Evolutionary conservation across 306 rosid species (phyloP), one percentile per base, ranked within the genome.

Genomic region (Alnus rubra): DNA sequence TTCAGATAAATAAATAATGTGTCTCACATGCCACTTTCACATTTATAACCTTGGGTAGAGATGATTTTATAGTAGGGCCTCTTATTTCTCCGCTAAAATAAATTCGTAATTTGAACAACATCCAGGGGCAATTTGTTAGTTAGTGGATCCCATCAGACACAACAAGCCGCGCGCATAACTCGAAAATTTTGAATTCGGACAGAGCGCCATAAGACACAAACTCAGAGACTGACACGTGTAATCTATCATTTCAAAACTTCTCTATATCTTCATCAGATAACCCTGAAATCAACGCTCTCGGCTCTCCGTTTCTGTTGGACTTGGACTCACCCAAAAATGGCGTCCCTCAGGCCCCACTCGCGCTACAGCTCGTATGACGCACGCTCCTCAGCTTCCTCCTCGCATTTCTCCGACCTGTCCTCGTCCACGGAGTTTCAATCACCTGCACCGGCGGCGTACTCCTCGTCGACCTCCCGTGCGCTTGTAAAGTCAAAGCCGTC

Each of bases 311-410:
- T 60, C 49, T 9, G 39, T 73, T 19, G 45, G 13, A 49, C 5
- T 73, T 19, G 45, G 13, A 49, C 5, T 2, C n/a, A 39, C 33
- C 35, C 82, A 50, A 64, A 60, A 12, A 89, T 91, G 88, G 92
- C 94, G 5, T 78, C 71, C 4, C 11, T 78, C 79, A 95, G 84
- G 73, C 82, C 96, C 14, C 90, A 97, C 16, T 90, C 99, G 10
- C 87, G 99, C 14, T 96, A 96, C 96, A 88, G 85, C 31, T 79
- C 98, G 42, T 96, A 89, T 80, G 92, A 93, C 60, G 73, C 92
- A 0, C 94, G 98, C 11, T 90, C 96, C 76, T 95, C 98, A 13
- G 81, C 92, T 2, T 86, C 98, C 56, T 90, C 98, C 60, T 87
- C 98, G 4, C 88, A 86, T 56, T 85, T 84, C 74, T 92, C 97